Base-by-base conservation (phyloP, 192 early-diverging fungal genomes). In the Thamnidium elegans region DNA sequence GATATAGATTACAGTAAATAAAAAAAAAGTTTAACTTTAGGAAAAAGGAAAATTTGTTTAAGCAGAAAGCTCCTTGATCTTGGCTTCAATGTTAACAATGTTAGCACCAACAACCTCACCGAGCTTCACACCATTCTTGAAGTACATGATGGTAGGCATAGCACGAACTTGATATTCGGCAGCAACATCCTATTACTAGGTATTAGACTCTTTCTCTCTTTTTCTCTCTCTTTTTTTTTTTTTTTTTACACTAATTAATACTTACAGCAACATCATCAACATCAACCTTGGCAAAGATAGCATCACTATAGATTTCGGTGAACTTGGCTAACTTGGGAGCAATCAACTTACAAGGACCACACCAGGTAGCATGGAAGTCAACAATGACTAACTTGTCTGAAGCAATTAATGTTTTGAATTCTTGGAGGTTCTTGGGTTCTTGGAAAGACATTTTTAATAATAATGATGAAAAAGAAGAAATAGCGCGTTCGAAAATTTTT, bases 291-390 rank as follows among this genome's bases (percentile, higher is more conserved):
- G 89, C 72, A 62, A 96, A 94, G 36, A 68, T 63, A 46, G 90
- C 74, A 39, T 85, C 72, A 1, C 79, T 15, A 71, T 79, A 69
- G 31, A 80, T 61, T 17, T 71, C 63, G 4, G 87, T 67, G 10
- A 94, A 79, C 56, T 80, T 62, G 20, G 78, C 77, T 63, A 88
- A 90, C 66, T 80, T 77, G 59, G 89, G 88, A 13, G 78, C 70
- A 67, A 92, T 85, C 39, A 85, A 59, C 77, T 88, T 90, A 84
- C 92, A 95, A 47, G 94, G 90, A 21, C 90, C 90, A 78, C 94
- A 96, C 94, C 94, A 94, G 63, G 69, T 77, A 52, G 90, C 93
- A 52, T 79, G 78, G 77, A 89, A 94, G 69, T 94, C 90, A 44
- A 94, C 86, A 45, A 88, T 84, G 62, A 75, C 73, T 1, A 62